Conservation (phyloP, 495 filamentous ascomycete genomes). For the Daldinia concentrica region DNA sequence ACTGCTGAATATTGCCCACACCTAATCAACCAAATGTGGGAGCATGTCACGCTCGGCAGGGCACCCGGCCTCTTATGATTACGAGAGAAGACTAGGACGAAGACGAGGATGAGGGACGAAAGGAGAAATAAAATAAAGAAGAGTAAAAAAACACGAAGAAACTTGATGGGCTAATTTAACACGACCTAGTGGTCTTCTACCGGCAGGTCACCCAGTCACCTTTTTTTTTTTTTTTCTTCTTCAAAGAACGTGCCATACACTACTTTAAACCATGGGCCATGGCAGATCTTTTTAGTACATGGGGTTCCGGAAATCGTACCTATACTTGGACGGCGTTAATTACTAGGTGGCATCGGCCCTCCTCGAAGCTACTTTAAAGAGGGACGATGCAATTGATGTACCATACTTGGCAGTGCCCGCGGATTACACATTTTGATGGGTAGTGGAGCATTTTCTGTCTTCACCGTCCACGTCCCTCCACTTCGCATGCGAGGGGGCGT, state of each 20-base stretch:
- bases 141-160: background rate
- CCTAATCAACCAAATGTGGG: constrained; percentile 34
- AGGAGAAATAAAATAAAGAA: constrained; percentile 15
- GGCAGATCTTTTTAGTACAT: constrained; percentile 42
- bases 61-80: constrained; percentile 1
- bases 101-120: constrained; percentile 2
- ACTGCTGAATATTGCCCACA: constrained; percentile 36
- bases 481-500: constrained; percentile 44
- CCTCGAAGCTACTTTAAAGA: constrained; percentile 42
- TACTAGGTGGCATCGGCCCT: constrained; percentile 44
- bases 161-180: constrained; percentile 39
- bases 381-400: constrained; percentile 44
- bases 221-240: constrained; percentile 2
- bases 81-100: constrained; percentile 18
- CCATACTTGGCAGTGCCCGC: constrained; percentile 40
- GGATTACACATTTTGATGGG: constrained; percentile 44
- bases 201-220: constrained; percentile 26
- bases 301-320: constrained; percentile 38
- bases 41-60: constrained; percentile 37
- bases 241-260: background rate
- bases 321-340: constrained; percentile 41
- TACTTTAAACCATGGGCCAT: constrained; percentile 1
- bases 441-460: constrained; percentile 36
- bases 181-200: constrained; percentile 19
- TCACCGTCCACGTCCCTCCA: constrained; percentile 44